Evolutionary conservation across 2,329 filamentous ascomycete genomes (phyloP).

Genomic region (Gliomastix tumulicola): DNA sequence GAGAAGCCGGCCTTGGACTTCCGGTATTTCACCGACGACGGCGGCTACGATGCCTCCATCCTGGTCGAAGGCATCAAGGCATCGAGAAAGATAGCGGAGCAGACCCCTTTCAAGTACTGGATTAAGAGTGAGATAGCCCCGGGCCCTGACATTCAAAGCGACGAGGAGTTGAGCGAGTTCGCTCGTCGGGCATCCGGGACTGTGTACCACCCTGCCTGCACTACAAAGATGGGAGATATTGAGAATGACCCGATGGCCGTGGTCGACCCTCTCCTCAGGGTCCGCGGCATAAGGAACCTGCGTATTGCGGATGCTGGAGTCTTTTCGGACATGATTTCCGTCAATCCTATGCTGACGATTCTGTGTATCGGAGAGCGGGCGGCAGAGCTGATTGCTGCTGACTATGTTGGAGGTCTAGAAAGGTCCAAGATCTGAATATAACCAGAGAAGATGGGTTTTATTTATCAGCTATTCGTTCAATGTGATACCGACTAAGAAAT

Average conservation of each 20-base stretch:
- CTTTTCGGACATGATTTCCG: constrained; percentile 79
- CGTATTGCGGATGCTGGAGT: constrained; percentile 82
- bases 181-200: constrained; percentile 76
- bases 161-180: constrained; percentile 77
- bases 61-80: constrained; percentile 72
- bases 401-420: no score
- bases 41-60: constrained; percentile 78
- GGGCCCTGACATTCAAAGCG: constrained; percentile 64
- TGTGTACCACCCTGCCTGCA: constrained; percentile 84
- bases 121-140: constrained; percentile 77
- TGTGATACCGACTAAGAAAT: no score
- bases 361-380: constrained; percentile 75
- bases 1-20: constrained; percentile 82
- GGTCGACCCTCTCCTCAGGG: constrained; percentile 67
- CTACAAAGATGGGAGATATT: constrained; percentile 82
- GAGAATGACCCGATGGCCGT: constrained; percentile 64
- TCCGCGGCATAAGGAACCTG: constrained; percentile 65
- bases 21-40: constrained; percentile 81
- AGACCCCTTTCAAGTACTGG: constrained; percentile 75
- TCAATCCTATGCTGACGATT: constrained; percentile 90
- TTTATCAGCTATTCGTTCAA: no score
- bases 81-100: constrained; percentile 67
- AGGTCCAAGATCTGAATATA: no score
- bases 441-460: no score
- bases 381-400: constrained; percentile 74